phyloP scores from a whole-genome alignment of 179 eudicot species.

The Beta macrorhiza region DNA sequence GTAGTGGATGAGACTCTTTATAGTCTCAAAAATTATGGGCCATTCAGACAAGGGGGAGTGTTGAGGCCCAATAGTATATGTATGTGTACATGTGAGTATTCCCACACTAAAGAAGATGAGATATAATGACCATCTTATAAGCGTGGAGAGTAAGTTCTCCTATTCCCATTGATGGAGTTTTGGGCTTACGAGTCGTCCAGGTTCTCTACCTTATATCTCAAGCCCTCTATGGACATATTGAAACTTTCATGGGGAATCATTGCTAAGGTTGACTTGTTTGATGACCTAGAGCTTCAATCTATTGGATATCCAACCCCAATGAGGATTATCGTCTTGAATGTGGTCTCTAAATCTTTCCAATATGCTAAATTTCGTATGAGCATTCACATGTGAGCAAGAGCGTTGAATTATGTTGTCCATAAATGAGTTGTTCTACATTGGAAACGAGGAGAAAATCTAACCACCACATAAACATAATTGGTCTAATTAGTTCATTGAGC shows the following conservation, averaged over 20 bases:
- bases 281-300: background rate
- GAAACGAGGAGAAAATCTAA: background rate
- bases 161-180: background rate
- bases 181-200: background rate
- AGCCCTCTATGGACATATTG: background rate
- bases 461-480: background rate
- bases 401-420: background rate
- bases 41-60: background rate
- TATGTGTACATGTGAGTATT: background rate
- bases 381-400: background rate
- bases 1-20: background rate
- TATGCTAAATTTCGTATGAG: background rate
- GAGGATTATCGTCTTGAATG: background rate
- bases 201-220: background rate
- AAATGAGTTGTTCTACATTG: background rate
- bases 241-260: background rate
- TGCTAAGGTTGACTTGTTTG: background rate
- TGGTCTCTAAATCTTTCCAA: background rate
- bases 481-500: background rate
- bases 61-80: background rate
- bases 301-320: background rate
- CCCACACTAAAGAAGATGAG: background rate
- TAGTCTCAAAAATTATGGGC: background rate
- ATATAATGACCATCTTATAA: background rate
- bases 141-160: too few species aligned